Base-by-base conservation (phyloP, 2,329 filamentous ascomycete species). In the Alternaria dauci region DNA sequence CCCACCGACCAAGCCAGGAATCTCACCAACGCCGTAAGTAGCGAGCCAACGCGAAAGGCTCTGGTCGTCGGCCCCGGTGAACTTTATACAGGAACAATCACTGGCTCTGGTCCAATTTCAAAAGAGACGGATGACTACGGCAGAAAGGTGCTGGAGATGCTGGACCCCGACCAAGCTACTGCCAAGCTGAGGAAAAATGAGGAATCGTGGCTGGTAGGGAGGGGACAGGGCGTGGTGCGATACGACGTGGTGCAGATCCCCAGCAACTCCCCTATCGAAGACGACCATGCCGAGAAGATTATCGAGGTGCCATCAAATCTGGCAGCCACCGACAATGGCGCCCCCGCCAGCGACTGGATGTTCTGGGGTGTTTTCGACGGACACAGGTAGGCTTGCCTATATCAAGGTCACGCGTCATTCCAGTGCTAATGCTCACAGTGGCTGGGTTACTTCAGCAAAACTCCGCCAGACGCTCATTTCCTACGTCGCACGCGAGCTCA, bases 281-380 rank as follows among this genome's bases (percentile, higher is more conserved):
- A 99, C 74, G 96, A 99, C 75, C 95, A 99, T 76, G 92, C 94
- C 53, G 95, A 99, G 82, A 96, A 97, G 85, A 97, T 98, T 72
- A 93, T 99, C 47, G 92, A 98, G 79, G 88, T 97, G 8, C 91
- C 92, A 5, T 85, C 86, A 54, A 84, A 82, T 51, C 82, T 86
- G 39, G 83, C 85, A 26, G 83, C 84, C 16, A 82, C 83, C 8
- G 82, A 86, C 71, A 80, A 86, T 75, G 80, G 85, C 38, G 84
- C 85, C 16, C 67, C 84, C 18, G 88, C 84, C 60, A 92, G 87
- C 63, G 96, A 99, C 79, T 99, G 95, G 95, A 98, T 98, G 93
- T 99, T 99, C 79, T 99, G 96, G 95, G 95, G 94, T 59, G 94
- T 99, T 18, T 99, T 98, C 79, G 95, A 99, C 76, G 95, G 95